phyloP scores from a whole-genome alignment of 345 rosid genomes.

The Gossypium raimondii region DNA sequence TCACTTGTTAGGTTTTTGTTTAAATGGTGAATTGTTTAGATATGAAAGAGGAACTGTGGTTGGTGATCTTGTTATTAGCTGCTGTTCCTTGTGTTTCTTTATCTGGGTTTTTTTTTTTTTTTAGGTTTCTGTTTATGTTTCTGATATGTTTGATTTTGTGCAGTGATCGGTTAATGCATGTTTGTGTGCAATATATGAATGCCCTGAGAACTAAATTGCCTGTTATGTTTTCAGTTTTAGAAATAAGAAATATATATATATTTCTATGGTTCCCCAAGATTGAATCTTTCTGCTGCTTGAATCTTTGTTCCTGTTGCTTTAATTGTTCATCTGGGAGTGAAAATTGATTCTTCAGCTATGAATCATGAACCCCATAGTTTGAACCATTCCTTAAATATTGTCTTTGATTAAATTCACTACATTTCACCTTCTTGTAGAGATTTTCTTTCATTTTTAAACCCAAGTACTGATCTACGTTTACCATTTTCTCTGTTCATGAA shows the following conservation, averaged over 20 bases:
- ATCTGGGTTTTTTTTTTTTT: neutral
- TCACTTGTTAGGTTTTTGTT: slow-evolving; percentile 20
- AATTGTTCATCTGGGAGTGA: neutral
- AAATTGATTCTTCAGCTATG: neutral
- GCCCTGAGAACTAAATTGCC: neutral
- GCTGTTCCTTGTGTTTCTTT: neutral
- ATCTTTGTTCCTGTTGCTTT: neutral
- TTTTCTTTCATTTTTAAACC: neutral
- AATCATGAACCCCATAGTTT: neutral
- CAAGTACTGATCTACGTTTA: neutral
- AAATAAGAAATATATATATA: neutral
- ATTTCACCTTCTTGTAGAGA: neutral
- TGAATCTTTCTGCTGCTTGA: neutral
- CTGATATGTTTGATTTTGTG: slow-evolving; percentile 5
- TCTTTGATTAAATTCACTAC: neutral
- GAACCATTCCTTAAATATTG: neutral
- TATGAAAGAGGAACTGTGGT: slow-evolving; percentile 20
- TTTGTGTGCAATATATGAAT: neutral
- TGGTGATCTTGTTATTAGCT: slow-evolving; percentile 25
- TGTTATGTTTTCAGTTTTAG: slow-evolving; percentile 14
- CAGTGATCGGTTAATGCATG: slow-evolving; percentile 13
- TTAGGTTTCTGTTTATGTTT: neutral
- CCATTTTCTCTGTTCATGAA: neutral
- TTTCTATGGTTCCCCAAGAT: neutral
- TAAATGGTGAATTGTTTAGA: slow-evolving; percentile 17